These are phyloP conservation scores for Acer negundo DNA, from an alignment of 345 rosid species.

Conservation along the genomic window DNA sequence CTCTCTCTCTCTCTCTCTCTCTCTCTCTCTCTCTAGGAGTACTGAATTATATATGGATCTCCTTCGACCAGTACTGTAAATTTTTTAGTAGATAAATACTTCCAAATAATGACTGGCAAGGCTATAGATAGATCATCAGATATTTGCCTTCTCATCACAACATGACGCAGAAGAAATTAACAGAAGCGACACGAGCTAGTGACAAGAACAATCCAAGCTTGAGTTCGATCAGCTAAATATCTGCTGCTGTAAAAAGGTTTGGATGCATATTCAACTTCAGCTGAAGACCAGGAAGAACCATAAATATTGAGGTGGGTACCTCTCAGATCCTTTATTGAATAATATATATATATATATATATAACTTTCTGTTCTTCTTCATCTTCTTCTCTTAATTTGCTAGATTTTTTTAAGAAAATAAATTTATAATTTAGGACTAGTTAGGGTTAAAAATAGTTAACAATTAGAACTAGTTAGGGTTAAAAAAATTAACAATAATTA, in stretches of 20 bases:
- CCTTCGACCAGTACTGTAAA: neutral
- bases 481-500: neutral
- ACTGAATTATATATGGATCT: slow-evolving; percentile 3
- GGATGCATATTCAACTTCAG: neutral
- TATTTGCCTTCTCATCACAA: neutral
- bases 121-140: neutral
- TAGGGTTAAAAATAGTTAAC: neutral
- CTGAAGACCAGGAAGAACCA: neutral
- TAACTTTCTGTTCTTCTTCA: neutral
- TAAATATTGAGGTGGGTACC: neutral
- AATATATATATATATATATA: neutral
- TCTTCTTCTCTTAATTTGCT: neutral
- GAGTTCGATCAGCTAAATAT: neutral
- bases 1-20: slow-evolving; percentile 12
- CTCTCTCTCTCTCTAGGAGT: slow-evolving; percentile 6
- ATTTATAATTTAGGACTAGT: neutral
- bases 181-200: neutral
- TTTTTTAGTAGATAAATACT: neutral
- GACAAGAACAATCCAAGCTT: neutral
- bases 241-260: neutral
- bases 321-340: neutral
- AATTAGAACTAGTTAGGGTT: neutral
- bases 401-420: neutral
- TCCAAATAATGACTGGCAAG: neutral
- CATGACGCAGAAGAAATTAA: neutral